Conservation (phyloP, 495 filamentous ascomycete genomes). For the Ascobolus immersus region DNA sequence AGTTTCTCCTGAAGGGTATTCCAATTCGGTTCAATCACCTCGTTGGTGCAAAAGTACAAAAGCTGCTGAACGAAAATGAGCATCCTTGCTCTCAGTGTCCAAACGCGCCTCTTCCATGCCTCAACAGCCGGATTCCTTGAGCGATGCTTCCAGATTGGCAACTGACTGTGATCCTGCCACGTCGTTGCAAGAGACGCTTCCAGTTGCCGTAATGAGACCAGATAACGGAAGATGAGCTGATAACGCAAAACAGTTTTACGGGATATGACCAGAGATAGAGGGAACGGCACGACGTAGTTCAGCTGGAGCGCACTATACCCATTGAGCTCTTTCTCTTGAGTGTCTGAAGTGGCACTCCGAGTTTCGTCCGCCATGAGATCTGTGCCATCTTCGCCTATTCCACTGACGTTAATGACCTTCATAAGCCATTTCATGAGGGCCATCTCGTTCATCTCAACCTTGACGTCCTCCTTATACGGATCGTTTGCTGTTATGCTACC, state of each 20-base stretch:
- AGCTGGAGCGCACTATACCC: conserved; percentile 82
- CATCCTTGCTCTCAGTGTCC: conserved; percentile 82
- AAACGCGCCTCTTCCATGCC: conserved; percentile 76
- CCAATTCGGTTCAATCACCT: conserved; percentile 98
- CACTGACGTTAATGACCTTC: conserved; percentile 82
- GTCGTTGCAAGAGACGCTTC: conserved; percentile 59
- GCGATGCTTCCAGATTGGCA: conserved; percentile 61
- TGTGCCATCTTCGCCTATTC: conserved; percentile 67
- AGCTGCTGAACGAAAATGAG: conserved; percentile 89
- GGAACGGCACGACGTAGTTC: conserved; percentile 85
- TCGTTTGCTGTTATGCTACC: conserved; percentile 83
- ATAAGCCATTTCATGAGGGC: conserved; percentile 79
- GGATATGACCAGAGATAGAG: conserved; percentile 86
- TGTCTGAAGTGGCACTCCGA: conserved; percentile 18
- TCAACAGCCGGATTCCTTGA: conserved; percentile 50
- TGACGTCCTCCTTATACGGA: conserved; percentile 93
- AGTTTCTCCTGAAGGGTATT: conserved; percentile 66
- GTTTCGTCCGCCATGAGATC: conserved; percentile 15
- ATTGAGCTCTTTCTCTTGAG: conserved; percentile 61
- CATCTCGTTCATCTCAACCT: conserved; percentile 87
- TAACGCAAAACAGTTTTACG: conserved; percentile 88
- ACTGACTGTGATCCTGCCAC: conserved; percentile 73
- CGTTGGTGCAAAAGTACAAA: conserved; percentile 83
- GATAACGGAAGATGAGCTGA: conserved; percentile 82
- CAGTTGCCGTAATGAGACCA: conserved; percentile 65